These are phyloP conservation scores for Talinum fruticosum DNA, from an alignment of 148 eudicot species.

Conservation along the genomic window DNA sequence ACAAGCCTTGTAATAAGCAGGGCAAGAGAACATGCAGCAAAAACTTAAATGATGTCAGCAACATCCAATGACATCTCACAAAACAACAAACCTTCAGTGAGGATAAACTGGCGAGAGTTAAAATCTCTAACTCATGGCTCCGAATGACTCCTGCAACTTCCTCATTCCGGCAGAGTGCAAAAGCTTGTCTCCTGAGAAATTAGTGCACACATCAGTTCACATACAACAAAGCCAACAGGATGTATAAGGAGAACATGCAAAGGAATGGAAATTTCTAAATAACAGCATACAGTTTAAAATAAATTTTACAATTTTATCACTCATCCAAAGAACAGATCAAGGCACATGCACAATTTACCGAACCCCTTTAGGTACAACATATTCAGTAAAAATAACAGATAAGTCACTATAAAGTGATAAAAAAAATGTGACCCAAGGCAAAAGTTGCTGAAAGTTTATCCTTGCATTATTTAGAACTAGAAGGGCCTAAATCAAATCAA, in stretches of 20 bases:
- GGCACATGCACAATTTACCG: not conserved
- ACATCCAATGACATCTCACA: not conserved
- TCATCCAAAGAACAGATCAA: not conserved
- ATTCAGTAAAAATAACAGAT: too few species aligned
- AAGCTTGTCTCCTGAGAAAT: constrained; percentile 66
- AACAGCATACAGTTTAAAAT: not conserved
- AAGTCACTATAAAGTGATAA: too few species aligned
- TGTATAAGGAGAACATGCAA: not conserved
- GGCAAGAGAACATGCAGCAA: not conserved
- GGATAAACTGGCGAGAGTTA: constrained; percentile 70
- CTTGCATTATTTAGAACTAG: too few species aligned
- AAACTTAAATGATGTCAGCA: not conserved
- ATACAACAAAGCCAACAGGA: not conserved
- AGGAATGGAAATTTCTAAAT: not conserved
- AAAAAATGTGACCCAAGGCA: too few species aligned
- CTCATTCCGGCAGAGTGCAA: constrained; percentile 63
- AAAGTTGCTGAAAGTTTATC: too few species aligned
- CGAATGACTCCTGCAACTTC: constrained; percentile 40
- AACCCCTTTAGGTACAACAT: too few species aligned
- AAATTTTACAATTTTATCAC: not conserved
- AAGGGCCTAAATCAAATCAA: too few species aligned
- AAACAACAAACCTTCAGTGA: constrained; percentile 52
- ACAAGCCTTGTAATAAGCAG: not conserved
- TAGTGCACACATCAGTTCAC: not conserved
- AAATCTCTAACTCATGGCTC: constrained; percentile 59